phyloP scores from a whole-genome alignment of 495 filamentous ascomycete genomes.

The Tuber indicum region DNA sequence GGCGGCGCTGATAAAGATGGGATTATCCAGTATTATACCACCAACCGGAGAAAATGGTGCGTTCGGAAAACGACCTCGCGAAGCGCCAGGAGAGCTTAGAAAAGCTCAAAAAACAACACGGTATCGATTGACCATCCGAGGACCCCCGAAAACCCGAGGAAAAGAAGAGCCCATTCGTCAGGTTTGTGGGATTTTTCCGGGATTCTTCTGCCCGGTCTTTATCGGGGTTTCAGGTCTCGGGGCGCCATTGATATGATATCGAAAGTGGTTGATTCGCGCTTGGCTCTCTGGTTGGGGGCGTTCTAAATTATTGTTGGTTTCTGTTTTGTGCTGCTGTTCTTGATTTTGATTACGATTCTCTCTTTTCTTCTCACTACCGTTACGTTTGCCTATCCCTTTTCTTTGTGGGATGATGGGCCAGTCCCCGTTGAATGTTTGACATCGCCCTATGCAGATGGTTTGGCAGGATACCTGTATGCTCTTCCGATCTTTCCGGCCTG shows the following conservation, averaged over 20 bases:
- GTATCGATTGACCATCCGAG: constrained; percentile 74
- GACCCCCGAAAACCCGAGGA: not conserved
- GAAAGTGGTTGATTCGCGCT: constrained; percentile 12
- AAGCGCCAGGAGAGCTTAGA: constrained; percentile 95
- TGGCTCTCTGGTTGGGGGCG: constrained; percentile 20
- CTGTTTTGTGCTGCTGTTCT: constrained; percentile 10
- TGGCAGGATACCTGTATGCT: constrained; percentile 1
- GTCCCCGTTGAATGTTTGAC: not conserved
- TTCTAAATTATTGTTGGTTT: constrained; percentile 9
- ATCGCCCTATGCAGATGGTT: not conserved
- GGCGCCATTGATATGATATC: constrained; percentile 8
- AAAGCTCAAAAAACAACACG: constrained; percentile 93
- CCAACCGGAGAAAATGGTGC: constrained; percentile 94
- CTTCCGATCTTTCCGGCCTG: constrained; percentile 5
- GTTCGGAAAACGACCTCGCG: constrained; percentile 87
- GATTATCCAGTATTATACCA: constrained; percentile 75
- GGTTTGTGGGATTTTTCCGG: not conserved
- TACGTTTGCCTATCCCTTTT: constrained; percentile 9
- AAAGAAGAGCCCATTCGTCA: not conserved
- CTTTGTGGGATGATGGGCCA: not conserved
- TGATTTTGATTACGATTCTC: constrained; percentile 13
- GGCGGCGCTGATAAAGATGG: constrained; percentile 1
- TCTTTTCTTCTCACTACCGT: constrained; percentile 5
- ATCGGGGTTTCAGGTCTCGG: not conserved
- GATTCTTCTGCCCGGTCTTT: constrained; percentile 2